Evolutionary conservation across 768 basidiomycete genomes (phyloP).

Genomic region (Lanmaoa rubissima): DNA sequence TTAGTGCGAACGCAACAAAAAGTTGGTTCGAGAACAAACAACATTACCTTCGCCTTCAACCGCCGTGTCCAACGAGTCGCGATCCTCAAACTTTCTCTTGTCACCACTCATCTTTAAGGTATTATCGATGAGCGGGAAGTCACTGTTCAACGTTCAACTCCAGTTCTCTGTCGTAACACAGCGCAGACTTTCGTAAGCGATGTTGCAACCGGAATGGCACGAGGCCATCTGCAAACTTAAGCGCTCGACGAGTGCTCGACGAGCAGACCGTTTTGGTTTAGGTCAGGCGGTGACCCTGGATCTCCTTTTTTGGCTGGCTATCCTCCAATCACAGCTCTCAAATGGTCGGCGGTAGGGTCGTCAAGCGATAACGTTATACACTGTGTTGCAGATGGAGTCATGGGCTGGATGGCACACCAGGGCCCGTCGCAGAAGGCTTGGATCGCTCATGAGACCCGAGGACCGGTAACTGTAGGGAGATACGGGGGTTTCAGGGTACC

Average conservation of each 20-base stretch:
- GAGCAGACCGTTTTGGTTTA: too few relatives aligned
- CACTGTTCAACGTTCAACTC: background rate
- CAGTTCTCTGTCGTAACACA: background rate
- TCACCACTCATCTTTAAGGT: constrained; percentile 12
- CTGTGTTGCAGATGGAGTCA: too few relatives aligned
- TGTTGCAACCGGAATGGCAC: background rate
- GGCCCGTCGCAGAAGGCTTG: background rate
- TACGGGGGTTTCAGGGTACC: background rate
- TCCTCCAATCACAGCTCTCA: too few relatives aligned
- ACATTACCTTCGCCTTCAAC: constrained; percentile 9
- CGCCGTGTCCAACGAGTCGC: constrained; percentile 5
- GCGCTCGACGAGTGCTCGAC: too few relatives aligned
- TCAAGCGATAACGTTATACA: too few relatives aligned
- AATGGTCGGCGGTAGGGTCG: too few relatives aligned
- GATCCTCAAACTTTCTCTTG: constrained; percentile 19
- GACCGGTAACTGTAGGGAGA: constrained; percentile 16
- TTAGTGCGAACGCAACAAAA: background rate
- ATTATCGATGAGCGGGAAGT: background rate
- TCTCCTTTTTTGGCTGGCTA: too few relatives aligned
- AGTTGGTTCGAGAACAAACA: background rate
- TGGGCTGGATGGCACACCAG: background rate
- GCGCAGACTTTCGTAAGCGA: constrained; percentile 9
- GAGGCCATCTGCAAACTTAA: too few relatives aligned
- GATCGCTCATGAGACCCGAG: constrained; percentile 1
- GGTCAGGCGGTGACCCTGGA: too few relatives aligned